Evolutionary conservation across 768 basidiomycete species (phyloP), one percentile per base, ranked within the genome.

Genomic region (Boletus rufocinnamomeus): DNA sequence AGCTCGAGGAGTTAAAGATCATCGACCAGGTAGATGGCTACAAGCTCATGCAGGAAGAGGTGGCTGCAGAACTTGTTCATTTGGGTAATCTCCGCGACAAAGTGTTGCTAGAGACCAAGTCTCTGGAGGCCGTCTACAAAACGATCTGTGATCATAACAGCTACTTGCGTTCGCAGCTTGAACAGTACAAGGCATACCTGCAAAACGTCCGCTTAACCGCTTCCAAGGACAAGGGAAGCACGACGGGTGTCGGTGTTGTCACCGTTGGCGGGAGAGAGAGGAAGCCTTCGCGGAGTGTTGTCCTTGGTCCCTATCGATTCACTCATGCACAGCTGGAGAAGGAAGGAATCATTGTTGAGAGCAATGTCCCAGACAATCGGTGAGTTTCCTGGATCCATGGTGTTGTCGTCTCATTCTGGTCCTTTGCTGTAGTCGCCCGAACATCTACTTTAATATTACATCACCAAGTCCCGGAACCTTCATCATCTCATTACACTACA

Each of bases 131-230:
- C 7, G 97, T 99, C 28, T 99, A 95, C 86, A 97, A 98, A 84
- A 99, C 96, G 21, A 99, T 99, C 65, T 89, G 95, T 73, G 97
- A 98, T 72, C 97, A 99, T 78, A 99, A 99, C 79, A 93, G 93
- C 72, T 99, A 98, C 74, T 80, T 99, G 74, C 84, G 96, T 48
- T 86, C 86, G 32, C 97, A 99, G 76, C 83, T 99, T 63, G 97
- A 99, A 75, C 95, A 98, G 79, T 99, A 99, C 84, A 99, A 99
- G 79, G 95, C 95, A 11, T 99, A 99, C 74, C 80, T 99, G 17
- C 94, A 96, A 79, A 99, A 99, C 71, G 97, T 98, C 28, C 89
- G 97, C 19, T 49, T 95, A 58, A 95, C 90, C 9, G 84, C 93
- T 47, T 82, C 86, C 51, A 94, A 93, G 73, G 93, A 95, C 63